Conservation (phyloP, 768 basidiomycete species). For the Cytidiella melzeri region DNA sequence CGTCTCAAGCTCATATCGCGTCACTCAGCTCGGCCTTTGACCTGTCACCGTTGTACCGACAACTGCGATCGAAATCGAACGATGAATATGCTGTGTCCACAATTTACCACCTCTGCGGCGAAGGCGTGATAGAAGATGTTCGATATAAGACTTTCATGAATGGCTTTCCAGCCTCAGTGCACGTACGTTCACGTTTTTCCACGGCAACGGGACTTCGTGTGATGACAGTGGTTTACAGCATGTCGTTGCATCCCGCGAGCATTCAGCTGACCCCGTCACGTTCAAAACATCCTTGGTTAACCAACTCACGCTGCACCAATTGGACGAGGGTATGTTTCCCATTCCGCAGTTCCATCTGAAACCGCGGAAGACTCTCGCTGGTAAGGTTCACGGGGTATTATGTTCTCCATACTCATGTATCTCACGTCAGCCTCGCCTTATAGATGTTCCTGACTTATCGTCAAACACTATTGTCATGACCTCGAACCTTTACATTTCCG, state of each 20-base stretch:
- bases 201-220: not conserved
- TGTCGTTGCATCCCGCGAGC: slow-evolving; percentile 59
- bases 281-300: slow-evolving; percentile 71
- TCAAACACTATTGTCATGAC: slow-evolving; percentile 36
- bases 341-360: slow-evolving; percentile 48
- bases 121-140: slow-evolving; percentile 61
- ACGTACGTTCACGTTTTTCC: slow-evolving; percentile 39
- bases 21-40: slow-evolving; percentile 44
- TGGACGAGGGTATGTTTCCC: slow-evolving; percentile 72
- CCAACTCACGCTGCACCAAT: slow-evolving; percentile 62
- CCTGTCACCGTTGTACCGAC: slow-evolving; percentile 40
- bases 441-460: slow-evolving; percentile 41
- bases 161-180: slow-evolving; percentile 49
- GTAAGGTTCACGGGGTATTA: slow-evolving; percentile 12
- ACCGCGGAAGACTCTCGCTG: slow-evolving; percentile 32
- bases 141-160: slow-evolving; percentile 71
- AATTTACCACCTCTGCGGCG: slow-evolving; percentile 69
- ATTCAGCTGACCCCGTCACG: slow-evolving; percentile 57
- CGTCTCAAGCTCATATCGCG: slow-evolving; percentile 50
- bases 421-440: not conserved
- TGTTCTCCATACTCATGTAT: not conserved
- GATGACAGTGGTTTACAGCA: slow-evolving; percentile 43
- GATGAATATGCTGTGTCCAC: slow-evolving; percentile 43
- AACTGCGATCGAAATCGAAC: slow-evolving; percentile 39
- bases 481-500: slow-evolving; percentile 33